Conservation (phyloP, 2,329 filamentous ascomycete genomes). For the Penicillium sp. region DNA sequence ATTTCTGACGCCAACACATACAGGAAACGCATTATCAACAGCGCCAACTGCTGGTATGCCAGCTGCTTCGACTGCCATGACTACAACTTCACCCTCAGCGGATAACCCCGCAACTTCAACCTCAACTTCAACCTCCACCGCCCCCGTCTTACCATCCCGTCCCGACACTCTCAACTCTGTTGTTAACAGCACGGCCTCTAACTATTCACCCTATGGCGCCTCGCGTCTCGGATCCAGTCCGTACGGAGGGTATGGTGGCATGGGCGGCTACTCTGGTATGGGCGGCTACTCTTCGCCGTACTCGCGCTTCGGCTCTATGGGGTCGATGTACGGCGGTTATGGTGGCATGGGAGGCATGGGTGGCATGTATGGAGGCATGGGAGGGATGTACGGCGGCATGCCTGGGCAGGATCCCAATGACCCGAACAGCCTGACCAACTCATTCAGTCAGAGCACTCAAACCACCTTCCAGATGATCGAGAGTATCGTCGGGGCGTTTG, state of each 20-base stretch:
- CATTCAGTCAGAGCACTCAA: constrained; percentile 90
- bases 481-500: constrained; percentile 92
- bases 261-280: constrained; percentile 37
- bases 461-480: constrained; percentile 98
- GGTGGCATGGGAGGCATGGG: constrained; percentile 46
- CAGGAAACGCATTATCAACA: constrained; percentile 28
- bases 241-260: constrained; percentile 47
- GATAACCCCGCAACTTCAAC: constrained; percentile 43
- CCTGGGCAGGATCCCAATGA: constrained; percentile 67
- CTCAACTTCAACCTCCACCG: constrained; percentile 31
- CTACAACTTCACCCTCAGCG: constrained; percentile 36
- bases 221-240: constrained; percentile 54
- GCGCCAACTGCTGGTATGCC: constrained; percentile 21
- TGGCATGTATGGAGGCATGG: constrained; percentile 40
- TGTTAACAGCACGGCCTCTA: constrained; percentile 82
- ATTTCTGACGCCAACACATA: background rate
- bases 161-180: constrained; percentile 72
- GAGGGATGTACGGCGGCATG: constrained; percentile 50
- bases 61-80: constrained; percentile 33
- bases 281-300: constrained; percentile 54
- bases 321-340: constrained; percentile 33
- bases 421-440: constrained; percentile 88
- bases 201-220: constrained; percentile 64
- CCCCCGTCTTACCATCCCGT: constrained; percentile 72
- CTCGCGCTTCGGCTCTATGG: constrained; percentile 50